Evolutionary conservation across 495 filamentous ascomycete species (phyloP).

Genomic region (Penicillium soppii): DNA sequence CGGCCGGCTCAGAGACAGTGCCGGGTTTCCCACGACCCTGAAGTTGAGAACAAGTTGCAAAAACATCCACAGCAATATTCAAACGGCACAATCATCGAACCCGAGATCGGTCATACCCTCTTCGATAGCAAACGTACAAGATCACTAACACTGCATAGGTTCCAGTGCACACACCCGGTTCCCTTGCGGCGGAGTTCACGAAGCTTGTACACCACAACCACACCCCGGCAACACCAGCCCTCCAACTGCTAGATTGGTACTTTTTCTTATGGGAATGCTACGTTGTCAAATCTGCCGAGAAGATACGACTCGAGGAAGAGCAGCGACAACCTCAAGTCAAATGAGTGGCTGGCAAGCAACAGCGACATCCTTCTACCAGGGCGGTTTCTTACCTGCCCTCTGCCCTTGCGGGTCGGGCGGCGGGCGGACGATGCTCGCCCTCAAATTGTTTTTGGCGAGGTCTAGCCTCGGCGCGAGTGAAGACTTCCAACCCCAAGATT

Average conservation of each 20-base stretch:
- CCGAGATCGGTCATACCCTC: not conserved
- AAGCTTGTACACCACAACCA: not conserved
- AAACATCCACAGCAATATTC: not conserved
- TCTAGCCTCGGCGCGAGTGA: too few relatives aligned
- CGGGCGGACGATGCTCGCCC: too few relatives aligned
- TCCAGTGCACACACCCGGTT: not conserved
- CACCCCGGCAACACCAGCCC: not conserved
- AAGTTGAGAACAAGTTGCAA: not conserved
- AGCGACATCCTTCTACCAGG: not conserved
- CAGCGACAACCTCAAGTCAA: not conserved
- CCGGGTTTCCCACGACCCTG: not conserved
- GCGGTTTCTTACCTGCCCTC: too few relatives aligned
- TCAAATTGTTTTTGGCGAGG: not conserved
- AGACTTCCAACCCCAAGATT: too few relatives aligned
- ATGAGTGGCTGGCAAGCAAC: conserved; percentile 7
- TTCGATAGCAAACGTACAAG: not conserved
- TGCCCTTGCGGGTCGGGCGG: too few relatives aligned
- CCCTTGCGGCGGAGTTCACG: not conserved
- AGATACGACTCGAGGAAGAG: conserved; percentile 3
- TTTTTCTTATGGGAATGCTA: not conserved
- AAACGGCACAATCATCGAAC: not conserved
- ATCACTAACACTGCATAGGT: not conserved
- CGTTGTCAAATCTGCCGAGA: conserved; percentile 1
- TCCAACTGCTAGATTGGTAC: not conserved
- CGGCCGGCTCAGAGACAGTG: not conserved